A percentile compares a stretch with the other conserved stretches of the same genome.
These are phyloP conservation scores for Starmerella cellae DNA, from an alignment of 805 yeast genomes.

Conservation along the genomic window DNA sequence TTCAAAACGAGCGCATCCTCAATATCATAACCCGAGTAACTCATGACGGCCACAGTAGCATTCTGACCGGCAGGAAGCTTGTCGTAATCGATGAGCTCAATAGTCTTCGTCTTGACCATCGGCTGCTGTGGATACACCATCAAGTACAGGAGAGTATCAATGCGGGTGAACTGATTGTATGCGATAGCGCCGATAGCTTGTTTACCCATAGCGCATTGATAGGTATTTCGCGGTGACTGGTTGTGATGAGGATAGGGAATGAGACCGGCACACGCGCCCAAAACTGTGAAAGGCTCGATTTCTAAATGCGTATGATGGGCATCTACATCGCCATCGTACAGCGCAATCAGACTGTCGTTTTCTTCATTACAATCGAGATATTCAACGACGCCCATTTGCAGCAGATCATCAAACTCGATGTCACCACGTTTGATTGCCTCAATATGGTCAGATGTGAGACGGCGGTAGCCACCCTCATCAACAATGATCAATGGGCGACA, in stretches of 20 bases:
- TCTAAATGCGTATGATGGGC: constrained; percentile 66
- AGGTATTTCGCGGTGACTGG: constrained; percentile 84
- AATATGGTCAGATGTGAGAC: constrained; percentile 62
- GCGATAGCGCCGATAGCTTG: constrained; percentile 99
- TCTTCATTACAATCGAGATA: constrained; percentile 96
- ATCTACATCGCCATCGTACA: constrained; percentile 58
- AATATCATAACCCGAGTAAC: constrained; percentile 97
- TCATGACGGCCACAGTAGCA: constrained; percentile 98
- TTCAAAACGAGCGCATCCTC: constrained; percentile 95
- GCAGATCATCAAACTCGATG: constrained; percentile 83
- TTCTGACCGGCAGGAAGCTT: constrained; percentile 97
- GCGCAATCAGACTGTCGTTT: constrained; percentile 83
- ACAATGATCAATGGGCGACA: constrained; percentile 93
- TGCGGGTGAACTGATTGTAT: constrained; percentile 88
- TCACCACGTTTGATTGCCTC: constrained; percentile 48
- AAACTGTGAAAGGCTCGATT: constrained; percentile 84
- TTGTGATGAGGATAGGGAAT: constrained; percentile 89
- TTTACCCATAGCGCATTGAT: constrained; percentile 95
- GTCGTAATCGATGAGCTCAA: constrained; percentile 88
- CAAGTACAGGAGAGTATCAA: constrained; percentile 81
- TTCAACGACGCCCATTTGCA: constrained; percentile 76
- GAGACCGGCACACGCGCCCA: constrained; percentile 87
- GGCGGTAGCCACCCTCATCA: constrained; percentile 46
- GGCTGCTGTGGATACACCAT: constrained; percentile 99
- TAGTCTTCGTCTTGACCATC: constrained; percentile 95